These are phyloP conservation scores for Phylloboletellus chloephorus DNA, from an alignment of 1,284 basidiomycete species.

Conservation along the genomic window DNA sequence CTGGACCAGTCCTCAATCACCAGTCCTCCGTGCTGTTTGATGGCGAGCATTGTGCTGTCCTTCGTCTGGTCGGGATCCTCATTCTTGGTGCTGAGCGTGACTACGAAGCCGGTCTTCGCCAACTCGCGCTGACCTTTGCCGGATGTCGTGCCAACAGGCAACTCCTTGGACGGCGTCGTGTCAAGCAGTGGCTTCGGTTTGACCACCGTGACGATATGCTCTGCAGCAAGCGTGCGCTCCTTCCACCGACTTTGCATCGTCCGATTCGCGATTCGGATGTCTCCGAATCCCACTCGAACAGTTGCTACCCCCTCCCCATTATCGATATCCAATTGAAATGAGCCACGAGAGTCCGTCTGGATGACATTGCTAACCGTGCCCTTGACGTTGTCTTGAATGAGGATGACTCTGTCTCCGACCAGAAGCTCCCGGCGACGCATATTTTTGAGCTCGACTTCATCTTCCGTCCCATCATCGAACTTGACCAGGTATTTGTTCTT, in stretches of 20 bases:
- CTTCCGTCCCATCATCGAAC: constrained; percentile 57
- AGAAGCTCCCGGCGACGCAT: constrained; percentile 49
- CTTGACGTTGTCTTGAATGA: constrained; percentile 29
- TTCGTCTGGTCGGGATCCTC: constrained; percentile 28
- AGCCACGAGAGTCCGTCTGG: constrained; percentile 30
- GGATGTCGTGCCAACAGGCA: constrained; percentile 29
- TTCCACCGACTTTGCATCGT: constrained; percentile 49
- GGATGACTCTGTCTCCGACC: constrained; percentile 52
- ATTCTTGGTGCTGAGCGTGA: constrained; percentile 41
- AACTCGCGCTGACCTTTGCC: constrained; percentile 37
- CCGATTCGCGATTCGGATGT: constrained; percentile 45
- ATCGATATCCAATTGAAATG: constrained; percentile 39
- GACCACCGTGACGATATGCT: constrained; percentile 40
- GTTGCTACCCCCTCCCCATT: constrained; percentile 33
- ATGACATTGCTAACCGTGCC: constrained; percentile 36
- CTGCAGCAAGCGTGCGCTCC: constrained; percentile 40
- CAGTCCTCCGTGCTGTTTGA: constrained; percentile 54
- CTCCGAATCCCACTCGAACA: constrained; percentile 27
- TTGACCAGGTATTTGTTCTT: constrained; percentile 41
- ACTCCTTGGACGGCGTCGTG: constrained; percentile 43
- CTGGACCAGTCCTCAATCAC: constrained; percentile 61
- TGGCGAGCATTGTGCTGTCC: constrained; percentile 38
- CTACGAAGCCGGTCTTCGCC: constrained; percentile 43
- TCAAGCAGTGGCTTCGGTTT: constrained; percentile 28
- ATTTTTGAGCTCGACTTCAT: constrained; percentile 43